A percentile compares a stretch with the other conserved stretches of the same genome.
Evolutionary conservation across 768 basidiomycete species (phyloP).

Genomic region (Amyloporia xantha): DNA sequence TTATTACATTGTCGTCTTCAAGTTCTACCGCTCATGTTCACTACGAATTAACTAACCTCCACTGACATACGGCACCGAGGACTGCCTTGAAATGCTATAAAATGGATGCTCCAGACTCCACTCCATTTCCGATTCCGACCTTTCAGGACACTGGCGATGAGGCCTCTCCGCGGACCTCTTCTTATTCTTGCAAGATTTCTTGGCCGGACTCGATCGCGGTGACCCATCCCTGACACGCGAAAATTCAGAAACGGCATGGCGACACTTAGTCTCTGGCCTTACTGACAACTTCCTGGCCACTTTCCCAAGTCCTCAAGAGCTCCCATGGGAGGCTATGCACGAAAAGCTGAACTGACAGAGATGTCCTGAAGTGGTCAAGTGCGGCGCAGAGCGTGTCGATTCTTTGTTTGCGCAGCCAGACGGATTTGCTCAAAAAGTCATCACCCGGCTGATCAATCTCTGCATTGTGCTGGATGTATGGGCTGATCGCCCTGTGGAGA

Average conservation of each 20-base stretch:
- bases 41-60: not conserved
- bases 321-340: conserved; percentile 47
- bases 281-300: conserved; percentile 45
- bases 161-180: conserved; percentile 11
- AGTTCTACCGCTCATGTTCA: not conserved
- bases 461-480: conserved; percentile 54
- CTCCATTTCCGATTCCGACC: conserved; percentile 12
- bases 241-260: conserved; percentile 1
- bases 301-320: conserved; percentile 47
- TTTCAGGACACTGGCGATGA: conserved; percentile 13
- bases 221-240: not conserved
- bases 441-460: conserved; percentile 46
- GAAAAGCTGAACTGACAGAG: conserved; percentile 49
- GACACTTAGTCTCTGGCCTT: conserved; percentile 23
- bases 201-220: conserved; percentile 6
- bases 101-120: conserved; percentile 7
- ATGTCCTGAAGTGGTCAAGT: conserved; percentile 48
- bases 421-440: conserved; percentile 41
- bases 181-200: conserved; percentile 10
- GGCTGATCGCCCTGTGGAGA: conserved; percentile 39
- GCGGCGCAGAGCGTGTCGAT: conserved; percentile 40
- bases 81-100: not conserved
- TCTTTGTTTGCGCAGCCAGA: conserved; percentile 41
- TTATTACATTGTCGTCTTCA: not conserved
- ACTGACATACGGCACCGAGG: not conserved